Evolutionary conservation across 2,329 filamentous ascomycete species (phyloP), one percentile per base, ranked within the genome.

Genomic region (Fusarium sp.): DNA sequence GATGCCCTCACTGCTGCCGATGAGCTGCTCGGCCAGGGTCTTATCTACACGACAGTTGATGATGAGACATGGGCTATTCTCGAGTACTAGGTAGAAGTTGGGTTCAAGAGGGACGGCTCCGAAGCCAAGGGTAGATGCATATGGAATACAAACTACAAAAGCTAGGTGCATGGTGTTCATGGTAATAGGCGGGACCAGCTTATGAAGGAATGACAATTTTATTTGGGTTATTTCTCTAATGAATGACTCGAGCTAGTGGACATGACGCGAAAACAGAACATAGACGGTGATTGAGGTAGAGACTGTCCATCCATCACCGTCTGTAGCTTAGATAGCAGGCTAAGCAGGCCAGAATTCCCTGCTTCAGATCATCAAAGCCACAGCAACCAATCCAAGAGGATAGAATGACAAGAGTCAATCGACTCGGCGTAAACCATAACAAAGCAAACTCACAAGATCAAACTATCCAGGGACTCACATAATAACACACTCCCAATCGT

Each of bases 11-110:
- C 84, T 48, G 93, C 88, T n/a, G 87, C 91, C 9, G 92, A 97
- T 69, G 93, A 98, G 77, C 77, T 99, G 72, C 77, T 92, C 39
- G 81, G 81, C 3, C 78, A 86, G 52, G 92, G 93, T 28, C 74
- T 92, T 69, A 91, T 97, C 65, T 99, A 92, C 78, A 92, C 92
- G 26, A 99, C 96, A 9, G 85, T 96, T 7, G 93, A 98, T 77
- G 94, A 98, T 72, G 85, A 91, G 76, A 98, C 94, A 1, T 98
- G 91, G 89, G 92, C 92, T 39, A 81, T 96, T 63, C 80, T 97
- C 59, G 91, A 96, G 57, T 86, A 83, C 62, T 88, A 75, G 43
- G 12, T 10, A 26, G 26, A n/a, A 29, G 7, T 41, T 15, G 39
- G 24, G 35, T 32, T 32, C 53, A 29, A 44, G 39, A 31, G 11